These are phyloP conservation scores for Petasospora fabianii DNA, from an alignment of 1,139 yeast genomes.

Conservation along the genomic window DNA sequence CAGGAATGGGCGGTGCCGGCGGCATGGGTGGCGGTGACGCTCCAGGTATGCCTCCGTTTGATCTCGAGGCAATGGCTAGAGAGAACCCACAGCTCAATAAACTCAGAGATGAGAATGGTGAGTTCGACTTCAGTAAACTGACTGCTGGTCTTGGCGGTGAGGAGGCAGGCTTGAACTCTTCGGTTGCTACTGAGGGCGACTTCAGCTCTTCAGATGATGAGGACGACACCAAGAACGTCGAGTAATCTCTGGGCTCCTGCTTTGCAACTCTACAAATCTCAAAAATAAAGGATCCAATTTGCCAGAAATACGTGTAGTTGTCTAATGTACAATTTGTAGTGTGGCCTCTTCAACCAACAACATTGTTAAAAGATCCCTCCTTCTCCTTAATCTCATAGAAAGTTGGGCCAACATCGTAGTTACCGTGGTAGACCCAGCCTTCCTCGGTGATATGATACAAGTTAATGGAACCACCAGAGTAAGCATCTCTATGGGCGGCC, in stretches of 20 bases:
- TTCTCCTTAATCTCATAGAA: slow-evolving; percentile 89
- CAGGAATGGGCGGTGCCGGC: background rate
- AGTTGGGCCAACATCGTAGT: slow-evolving; percentile 84
- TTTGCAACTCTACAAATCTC: no score
- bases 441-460: slow-evolving; percentile 87
- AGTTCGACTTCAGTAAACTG: slow-evolving; percentile 20
- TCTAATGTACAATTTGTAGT: background rate
- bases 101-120: slow-evolving; percentile 23
- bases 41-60: slow-evolving; percentile 11
- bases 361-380: slow-evolving; percentile 90
- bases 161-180: slow-evolving; percentile 24
- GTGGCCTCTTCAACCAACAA: slow-evolving; percentile 46
- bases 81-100: slow-evolving; percentile 18
- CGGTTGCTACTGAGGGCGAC: slow-evolving; percentile 19
- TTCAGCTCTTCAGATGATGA: slow-evolving; percentile 29
- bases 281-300: background rate
- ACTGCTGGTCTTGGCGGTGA: slow-evolving; percentile 6
- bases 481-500: slow-evolving; percentile 98
- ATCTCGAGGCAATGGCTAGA: slow-evolving; percentile 12
- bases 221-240: slow-evolving; percentile 21
- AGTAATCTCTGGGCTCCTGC: no score
- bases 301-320: background rate
- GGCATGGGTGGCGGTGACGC: slow-evolving; percentile 1
- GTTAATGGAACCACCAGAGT: slow-evolving; percentile 95
- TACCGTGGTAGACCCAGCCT: slow-evolving; percentile 97